A percentile compares a stretch with the other conserved stretches of the same genome.
Conservation (phyloP, 257 asterid species). For the Nicotiana attenuata region DNA sequence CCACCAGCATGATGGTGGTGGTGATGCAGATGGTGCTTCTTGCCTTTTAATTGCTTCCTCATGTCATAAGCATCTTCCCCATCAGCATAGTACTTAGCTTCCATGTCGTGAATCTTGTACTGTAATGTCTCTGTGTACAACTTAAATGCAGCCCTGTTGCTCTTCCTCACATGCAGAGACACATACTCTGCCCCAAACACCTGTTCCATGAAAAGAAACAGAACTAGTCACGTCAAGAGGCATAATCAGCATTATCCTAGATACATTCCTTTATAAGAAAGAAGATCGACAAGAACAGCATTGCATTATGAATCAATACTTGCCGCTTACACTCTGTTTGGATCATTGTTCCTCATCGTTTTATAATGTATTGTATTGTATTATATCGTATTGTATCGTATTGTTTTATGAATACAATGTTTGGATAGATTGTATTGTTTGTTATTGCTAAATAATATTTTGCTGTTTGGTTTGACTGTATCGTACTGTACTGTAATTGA, state of each 20-base stretch:
- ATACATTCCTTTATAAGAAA: neutral
- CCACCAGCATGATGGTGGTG: slow-evolving; percentile 85
- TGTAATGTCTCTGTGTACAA: slow-evolving; percentile 80
- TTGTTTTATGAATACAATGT: too few species aligned
- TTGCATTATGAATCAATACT: neutral
- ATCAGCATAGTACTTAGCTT: slow-evolving; percentile 94
- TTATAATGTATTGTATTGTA: too few species aligned
- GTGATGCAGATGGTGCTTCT: slow-evolving; percentile 51
- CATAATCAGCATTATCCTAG: too few species aligned
- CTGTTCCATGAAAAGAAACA: slow-evolving; percentile 29
- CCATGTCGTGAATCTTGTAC: slow-evolving; percentile 87
- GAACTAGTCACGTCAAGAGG: neutral
- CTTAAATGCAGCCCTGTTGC: slow-evolving; percentile 92
- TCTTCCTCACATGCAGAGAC: slow-evolving; percentile 87
- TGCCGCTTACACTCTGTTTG: too few species aligned
- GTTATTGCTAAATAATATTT: too few species aligned
- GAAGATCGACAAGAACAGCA: neutral
- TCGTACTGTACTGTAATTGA: too few species aligned
- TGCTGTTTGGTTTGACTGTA: too few species aligned
- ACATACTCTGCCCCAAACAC: slow-evolving; percentile 90
- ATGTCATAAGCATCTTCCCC: slow-evolving; percentile 99
- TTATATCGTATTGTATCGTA: too few species aligned
- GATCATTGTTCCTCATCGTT: too few species aligned
- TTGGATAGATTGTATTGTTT: too few species aligned
- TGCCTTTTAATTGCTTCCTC: slow-evolving; percentile 86